Percentiles rank a stretch among this genome's conserved stretches.
phyloP scores from a whole-genome alignment of 2,329 filamentous ascomycete genomes.

The Amesomyces nigricolor region DNA sequence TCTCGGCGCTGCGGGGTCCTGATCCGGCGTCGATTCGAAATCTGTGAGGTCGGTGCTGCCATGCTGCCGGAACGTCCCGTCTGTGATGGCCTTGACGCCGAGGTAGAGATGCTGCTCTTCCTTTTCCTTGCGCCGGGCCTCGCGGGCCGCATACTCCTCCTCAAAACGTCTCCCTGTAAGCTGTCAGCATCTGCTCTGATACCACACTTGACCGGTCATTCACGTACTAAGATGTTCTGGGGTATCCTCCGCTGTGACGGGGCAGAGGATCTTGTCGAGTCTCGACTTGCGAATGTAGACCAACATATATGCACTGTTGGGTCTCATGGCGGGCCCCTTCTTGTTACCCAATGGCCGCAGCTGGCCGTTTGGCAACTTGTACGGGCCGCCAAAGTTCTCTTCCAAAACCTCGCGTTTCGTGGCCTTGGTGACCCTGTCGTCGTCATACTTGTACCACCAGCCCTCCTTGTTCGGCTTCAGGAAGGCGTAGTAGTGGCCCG shows the following conservation, averaged over 20 bases:
- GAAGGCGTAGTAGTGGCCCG: slow-evolving; percentile 97
- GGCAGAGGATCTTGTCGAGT: slow-evolving; percentile 74
- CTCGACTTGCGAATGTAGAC: slow-evolving; percentile 90
- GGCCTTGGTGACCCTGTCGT: slow-evolving; percentile 92
- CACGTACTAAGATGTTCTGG: slow-evolving; percentile 71
- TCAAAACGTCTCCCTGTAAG: slow-evolving; percentile 60
- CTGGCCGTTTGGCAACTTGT: slow-evolving; percentile 47
- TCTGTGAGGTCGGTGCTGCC: slow-evolving; percentile 77
- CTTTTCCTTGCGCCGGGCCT: slow-evolving; percentile 76
- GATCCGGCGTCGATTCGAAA: slow-evolving; percentile 52
- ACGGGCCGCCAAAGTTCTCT: slow-evolving; percentile 94
- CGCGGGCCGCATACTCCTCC: slow-evolving; percentile 71
- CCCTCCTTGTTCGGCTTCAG: slow-evolving; percentile 90
- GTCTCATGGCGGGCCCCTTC: slow-evolving; percentile 55
- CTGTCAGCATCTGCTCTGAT: slow-evolving; percentile 4
- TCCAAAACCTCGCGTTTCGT: slow-evolving; percentile 88
- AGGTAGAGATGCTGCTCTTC: slow-evolving; percentile 95
- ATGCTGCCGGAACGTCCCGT: slow-evolving; percentile 73
- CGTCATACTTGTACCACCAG: slow-evolving; percentile 94
- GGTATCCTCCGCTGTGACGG: slow-evolving; percentile 70
- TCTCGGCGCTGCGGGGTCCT: slow-evolving; percentile 63
- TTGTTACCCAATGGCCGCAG: slow-evolving; percentile 46
- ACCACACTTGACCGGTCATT: not conserved
- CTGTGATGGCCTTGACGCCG: slow-evolving; percentile 72
- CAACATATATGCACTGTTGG: slow-evolving; percentile 94